Evolutionary conservation across 768 basidiomycete genomes (phyloP), one percentile per base, ranked within the genome.

Genomic region (Pleurotus eryngii): DNA sequence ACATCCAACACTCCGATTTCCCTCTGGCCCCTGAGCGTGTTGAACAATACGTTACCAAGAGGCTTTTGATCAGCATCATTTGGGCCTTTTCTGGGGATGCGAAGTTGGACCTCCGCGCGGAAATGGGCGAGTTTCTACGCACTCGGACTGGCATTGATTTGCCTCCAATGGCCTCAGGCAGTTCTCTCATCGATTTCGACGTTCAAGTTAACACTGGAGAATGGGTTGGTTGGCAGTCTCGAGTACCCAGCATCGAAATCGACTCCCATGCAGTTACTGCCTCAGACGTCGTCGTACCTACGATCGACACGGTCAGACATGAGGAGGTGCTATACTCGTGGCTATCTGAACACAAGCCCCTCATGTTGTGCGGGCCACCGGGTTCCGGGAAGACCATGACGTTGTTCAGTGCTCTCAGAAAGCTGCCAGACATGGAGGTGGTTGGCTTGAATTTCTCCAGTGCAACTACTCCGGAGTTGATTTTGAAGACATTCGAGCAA

Each of bases 331-430:
- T 99, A 5, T 98, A 99, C 70, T 98, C 96, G 0, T 98, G 97
- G 97, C 78, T 99, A 5, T 94, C 95, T 2, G 97, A 98, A 70
- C 97, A 98, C 74, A 98, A 98, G 66, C 97, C 97, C 17, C 82
- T 99, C 55, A 91, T 99, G 85, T 82, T 99, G 22, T 99, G 95
- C 68, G 97, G 97, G 46, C 97, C 97, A 65, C 97, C 97, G n/a
- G 97, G 97, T 67, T 98, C 97, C 18, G 97, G 97, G 20, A 99
- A 99, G 76, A 99, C 97, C 5, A 99, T 99, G 97, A 98, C 97
- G 0, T 78, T 99, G 17, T 98, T 99, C 76, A 97, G 94, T 64
- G 97, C 97, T 8, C 81, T 99, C 27, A 87, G 97, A 57, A 98
- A 98, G 71, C 82, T 98, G 39, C 95, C 97, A 1, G 94, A 98